Percentiles rank a stretch among this genome's conserved stretches.
phyloP scores from a whole-genome alignment of 305 asterid species.

The Andrographis paniculata region DNA sequence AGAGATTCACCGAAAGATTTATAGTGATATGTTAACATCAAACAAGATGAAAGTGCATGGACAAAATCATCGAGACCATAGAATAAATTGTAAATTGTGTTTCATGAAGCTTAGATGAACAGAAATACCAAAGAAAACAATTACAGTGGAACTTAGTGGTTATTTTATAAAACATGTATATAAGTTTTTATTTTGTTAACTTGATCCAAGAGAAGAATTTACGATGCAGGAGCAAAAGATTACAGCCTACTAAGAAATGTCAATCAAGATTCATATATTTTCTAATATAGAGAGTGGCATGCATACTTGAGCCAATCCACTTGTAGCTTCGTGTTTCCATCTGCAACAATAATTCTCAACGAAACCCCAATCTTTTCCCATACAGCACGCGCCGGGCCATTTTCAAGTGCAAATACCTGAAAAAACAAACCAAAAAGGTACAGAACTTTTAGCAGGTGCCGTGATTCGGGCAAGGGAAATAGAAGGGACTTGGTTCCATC shows the following conservation, averaged over 20 bases:
- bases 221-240: no score
- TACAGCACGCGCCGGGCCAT: constrained; percentile 52
- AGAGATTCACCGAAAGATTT: neutral
- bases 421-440: neutral
- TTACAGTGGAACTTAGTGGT: no score
- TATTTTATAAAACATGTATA: no score
- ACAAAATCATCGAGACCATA: neutral
- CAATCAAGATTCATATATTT: no score
- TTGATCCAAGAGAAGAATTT: no score
- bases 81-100: neutral
- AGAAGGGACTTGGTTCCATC: neutral
- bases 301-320: constrained; percentile 95
- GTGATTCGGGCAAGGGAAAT: constrained; percentile 1
- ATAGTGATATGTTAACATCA: neutral
- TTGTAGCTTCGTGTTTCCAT: constrained; percentile 33
- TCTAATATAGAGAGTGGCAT: constrained; percentile 2
- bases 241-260: no score
- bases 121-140: no score
- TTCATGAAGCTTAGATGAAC: no score
- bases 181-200: no score
- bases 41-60: constrained; percentile 6
- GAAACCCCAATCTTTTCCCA: constrained; percentile 62
- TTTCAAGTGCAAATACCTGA: constrained; percentile 71
- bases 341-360: constrained; percentile 32
- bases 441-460: constrained; percentile 4